Evolutionary conservation across 2,329 filamentous ascomycete species (phyloP).

Genomic region (Nemania diffusa): DNA sequence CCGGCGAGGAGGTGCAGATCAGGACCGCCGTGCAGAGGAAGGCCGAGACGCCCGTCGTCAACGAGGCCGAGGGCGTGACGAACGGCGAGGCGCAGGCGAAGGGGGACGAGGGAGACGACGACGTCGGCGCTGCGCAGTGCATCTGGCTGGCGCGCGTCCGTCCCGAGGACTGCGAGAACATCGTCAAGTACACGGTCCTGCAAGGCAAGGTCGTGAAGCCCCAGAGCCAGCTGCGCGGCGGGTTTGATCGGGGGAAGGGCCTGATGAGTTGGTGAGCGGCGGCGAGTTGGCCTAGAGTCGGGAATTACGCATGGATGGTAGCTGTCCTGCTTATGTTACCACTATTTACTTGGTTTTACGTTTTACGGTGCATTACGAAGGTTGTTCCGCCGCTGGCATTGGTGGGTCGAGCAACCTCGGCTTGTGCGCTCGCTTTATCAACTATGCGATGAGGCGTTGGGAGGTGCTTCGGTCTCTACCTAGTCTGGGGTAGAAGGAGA

Average conservation of each 20-base stretch:
- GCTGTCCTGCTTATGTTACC: not conserved
- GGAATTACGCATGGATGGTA: not conserved
- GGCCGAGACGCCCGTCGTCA: conserved; percentile 42
- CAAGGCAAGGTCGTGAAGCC: conserved; percentile 96
- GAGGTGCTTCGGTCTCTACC: not conserved
- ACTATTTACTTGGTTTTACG: not conserved
- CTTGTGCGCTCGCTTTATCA: not conserved
- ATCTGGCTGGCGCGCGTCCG: conserved; percentile 89
- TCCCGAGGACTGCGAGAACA: conserved; percentile 92
- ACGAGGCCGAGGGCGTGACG: conserved; percentile 49
- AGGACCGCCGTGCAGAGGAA: conserved; percentile 38
- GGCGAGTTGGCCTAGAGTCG: not conserved
- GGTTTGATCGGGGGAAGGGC: conserved; percentile 85
- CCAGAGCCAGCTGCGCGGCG: conserved; percentile 83
- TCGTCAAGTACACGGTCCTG: conserved; percentile 87
- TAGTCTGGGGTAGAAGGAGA: no score
- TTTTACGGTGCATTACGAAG: not conserved
- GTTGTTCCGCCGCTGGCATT: not conserved
- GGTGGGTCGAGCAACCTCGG: not conserved
- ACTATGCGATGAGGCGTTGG: not conserved
- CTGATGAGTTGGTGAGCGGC: conserved; percentile 92
- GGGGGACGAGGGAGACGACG: conserved; percentile 45
- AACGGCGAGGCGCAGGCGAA: conserved; percentile 37
- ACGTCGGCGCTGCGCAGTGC: conserved; percentile 79
- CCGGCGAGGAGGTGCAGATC: conserved; percentile 52